Base-by-base conservation (phyloP, 768 basidiomycete genomes). In the Pleurotus eryngii region DNA sequence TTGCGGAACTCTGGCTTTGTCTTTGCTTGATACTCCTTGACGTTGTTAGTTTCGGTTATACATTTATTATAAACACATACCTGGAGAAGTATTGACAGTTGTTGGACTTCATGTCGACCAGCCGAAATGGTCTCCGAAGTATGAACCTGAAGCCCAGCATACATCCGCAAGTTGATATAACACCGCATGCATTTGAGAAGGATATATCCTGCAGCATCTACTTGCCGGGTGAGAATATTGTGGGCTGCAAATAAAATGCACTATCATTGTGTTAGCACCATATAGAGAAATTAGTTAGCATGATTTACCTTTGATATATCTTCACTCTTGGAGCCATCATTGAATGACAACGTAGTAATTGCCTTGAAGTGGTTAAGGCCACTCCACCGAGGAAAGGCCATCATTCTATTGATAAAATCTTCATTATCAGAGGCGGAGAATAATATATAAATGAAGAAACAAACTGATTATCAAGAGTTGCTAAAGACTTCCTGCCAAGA, bases 321-420 rank as follows among this genome's bases (percentile, higher is more conserved):
- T 42, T 68, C 66, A 49, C 66, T 66, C 51, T 77, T 77, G 14
- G 63, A 61, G 1, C 69, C 72, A 60, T 78, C 71, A 5, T 61
- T 61, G 63, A 74, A 76, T 4, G 67, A 55, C 1, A 71, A 57
- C 5, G 64, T 59, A 22, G 65, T 59, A 0, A 71, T 46, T 0
- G 59, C 26, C 0, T 55, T 12, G 51, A 77, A 76, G 46, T 73
- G 73, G 17, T 69, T 65, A 11, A 79, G 57, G 5, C 63, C 64
- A 2, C 63, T 45, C 76, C 76, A 78, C 0, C 59, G 56, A 4
- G 76, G 73, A 17, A 74, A 61, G 4, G 14, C 5, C 6, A 59
- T 45, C 3, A 73, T 46, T 37, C 72, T 78, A 59, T 5, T 11
- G 55, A 30, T 30, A 30, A 30, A 30, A 30, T 30, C 30, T 46